phyloP scores from a whole-genome alignment of 192 early-diverging fungal genomes.

The Haplosporangium gracile region DNA sequence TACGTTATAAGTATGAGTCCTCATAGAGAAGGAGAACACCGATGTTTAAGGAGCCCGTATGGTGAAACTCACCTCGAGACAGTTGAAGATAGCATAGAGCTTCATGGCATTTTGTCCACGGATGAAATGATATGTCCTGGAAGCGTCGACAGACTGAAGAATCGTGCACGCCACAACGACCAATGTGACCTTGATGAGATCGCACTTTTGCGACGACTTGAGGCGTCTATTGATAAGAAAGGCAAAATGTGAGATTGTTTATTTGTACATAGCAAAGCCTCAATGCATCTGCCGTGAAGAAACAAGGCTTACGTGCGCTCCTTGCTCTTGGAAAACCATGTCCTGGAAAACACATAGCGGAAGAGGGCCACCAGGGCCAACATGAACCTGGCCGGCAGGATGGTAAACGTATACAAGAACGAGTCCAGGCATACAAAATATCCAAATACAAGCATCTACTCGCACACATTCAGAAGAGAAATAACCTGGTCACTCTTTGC shows the following conservation, averaged over 20 bases:
- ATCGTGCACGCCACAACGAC: slow-evolving; percentile 81
- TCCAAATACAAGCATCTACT: slow-evolving; percentile 90
- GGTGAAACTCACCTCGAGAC: slow-evolving; percentile 78
- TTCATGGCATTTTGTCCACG: slow-evolving; percentile 97
- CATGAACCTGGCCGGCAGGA: slow-evolving; percentile 88
- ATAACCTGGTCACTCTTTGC: no score
- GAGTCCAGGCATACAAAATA: slow-evolving; percentile 94
- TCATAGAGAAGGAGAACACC: neutral
- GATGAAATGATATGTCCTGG: slow-evolving; percentile 93
- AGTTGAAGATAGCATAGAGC: slow-evolving; percentile 97
- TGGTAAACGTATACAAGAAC: slow-evolving; percentile 95
- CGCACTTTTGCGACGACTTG: slow-evolving; percentile 87
- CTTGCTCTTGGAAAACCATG: slow-evolving; percentile 41
- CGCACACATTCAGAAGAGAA: neutral
- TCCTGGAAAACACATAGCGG: slow-evolving; percentile 50
- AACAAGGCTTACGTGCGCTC: slow-evolving; percentile 45
- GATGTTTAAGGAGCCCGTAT: neutral
- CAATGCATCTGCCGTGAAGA: no score
- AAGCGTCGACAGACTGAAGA: slow-evolving; percentile 87
- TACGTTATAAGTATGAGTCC: neutral
- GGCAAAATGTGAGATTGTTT: neutral
- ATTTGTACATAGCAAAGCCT: neutral
- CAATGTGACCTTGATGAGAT: slow-evolving; percentile 90
- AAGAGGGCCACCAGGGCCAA: slow-evolving; percentile 71
- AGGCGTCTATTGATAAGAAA: slow-evolving; percentile 61